Percentiles rank a stretch among this genome's conserved stretches.
Conservation (phyloP, 768 basidiomycete species). For the Lactarius tabidus region DNA sequence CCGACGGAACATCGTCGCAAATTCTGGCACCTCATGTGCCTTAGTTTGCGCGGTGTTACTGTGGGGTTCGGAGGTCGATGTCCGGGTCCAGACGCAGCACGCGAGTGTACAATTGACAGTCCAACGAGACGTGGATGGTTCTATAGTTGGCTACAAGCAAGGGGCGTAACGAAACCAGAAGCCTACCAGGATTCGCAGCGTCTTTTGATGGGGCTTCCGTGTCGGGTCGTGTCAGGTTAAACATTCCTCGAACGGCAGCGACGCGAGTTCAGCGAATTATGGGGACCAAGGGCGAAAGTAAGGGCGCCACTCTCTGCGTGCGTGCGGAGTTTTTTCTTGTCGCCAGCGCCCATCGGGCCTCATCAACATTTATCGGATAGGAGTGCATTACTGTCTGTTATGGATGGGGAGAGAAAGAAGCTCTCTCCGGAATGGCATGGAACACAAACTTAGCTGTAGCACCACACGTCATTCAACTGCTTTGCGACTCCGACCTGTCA, state of each 20-base stretch:
- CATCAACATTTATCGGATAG: background rate
- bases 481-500: background rate
- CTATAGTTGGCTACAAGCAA: background rate
- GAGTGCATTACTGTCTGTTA: background rate
- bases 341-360: background rate
- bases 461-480: background rate
- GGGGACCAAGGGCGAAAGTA: background rate
- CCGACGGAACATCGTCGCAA: background rate
- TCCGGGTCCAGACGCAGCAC: background rate
- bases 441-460: background rate
- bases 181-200: background rate
- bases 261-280: background rate
- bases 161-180: too few species aligned
- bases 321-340: background rate
- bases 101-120: background rate
- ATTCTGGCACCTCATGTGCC: background rate
- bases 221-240: too few species aligned
- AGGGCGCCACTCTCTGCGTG: too few species aligned
- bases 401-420: background rate
- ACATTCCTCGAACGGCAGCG: background rate
- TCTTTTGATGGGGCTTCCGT: background rate
- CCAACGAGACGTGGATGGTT: background rate
- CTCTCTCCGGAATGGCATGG: background rate
- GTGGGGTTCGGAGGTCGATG: background rate
- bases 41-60: background rate